A percentile compares a stretch with the other conserved stretches of the same genome.
Conservation (phyloP, 2,329 filamentous ascomycete species). For the Neofusicoccum ribis region DNA sequence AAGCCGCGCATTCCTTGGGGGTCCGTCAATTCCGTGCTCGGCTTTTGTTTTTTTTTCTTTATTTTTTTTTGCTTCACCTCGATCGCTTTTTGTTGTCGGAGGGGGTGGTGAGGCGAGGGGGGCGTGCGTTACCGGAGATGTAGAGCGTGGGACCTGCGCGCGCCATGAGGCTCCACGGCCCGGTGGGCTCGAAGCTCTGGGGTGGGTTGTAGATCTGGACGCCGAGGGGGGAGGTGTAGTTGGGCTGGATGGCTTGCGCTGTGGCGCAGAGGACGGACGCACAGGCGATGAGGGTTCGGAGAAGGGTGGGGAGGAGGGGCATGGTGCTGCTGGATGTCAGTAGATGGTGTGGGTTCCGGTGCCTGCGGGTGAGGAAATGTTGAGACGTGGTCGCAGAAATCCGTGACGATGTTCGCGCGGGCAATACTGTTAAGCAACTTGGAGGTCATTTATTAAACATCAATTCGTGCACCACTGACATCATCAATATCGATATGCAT, state of each 20-base stretch:
- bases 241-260: constrained; percentile 3
- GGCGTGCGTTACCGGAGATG: constrained; percentile 24
- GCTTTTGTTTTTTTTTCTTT: background rate
- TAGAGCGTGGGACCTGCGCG: constrained; percentile 32
- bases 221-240: constrained; percentile 21
- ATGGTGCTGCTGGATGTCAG: background rate
- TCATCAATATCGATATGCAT: background rate
- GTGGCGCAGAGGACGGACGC: background rate
- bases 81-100: too few relatives aligned
- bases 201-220: constrained; percentile 22
- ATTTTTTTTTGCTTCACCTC: too few relatives aligned
- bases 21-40: background rate
- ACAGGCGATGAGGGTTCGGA: background rate
- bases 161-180: constrained; percentile 23
- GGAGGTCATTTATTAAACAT: background rate
- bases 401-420: background rate
- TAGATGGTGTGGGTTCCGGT: too few relatives aligned
- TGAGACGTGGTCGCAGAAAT: too few relatives aligned
- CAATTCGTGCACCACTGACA: background rate
- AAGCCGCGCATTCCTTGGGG: constrained; percentile 35
- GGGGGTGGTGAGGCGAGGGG: too few relatives aligned
- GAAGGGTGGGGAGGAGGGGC: background rate
- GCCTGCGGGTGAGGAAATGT: too few relatives aligned
- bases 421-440: background rate
- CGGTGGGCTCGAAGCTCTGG: constrained; percentile 19